These are phyloP conservation scores for Rhododendron williamsianum DNA, from an alignment of 148 eudicot species.

Conservation along the genomic window DNA sequence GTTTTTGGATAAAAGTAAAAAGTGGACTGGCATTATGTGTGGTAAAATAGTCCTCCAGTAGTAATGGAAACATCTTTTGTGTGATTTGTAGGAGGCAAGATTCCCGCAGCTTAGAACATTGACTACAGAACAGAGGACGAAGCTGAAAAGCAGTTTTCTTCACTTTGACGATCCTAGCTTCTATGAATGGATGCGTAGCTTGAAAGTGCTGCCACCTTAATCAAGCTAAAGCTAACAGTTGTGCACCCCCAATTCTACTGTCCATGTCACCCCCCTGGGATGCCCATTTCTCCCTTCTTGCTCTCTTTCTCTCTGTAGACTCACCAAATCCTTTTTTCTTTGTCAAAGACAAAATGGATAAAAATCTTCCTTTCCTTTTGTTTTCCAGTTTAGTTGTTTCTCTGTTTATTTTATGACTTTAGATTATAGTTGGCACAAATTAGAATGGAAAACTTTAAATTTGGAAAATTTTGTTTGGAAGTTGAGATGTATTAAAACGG, in stretches of 20 bases:
- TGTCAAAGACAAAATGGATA: neutral
- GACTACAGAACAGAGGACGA: slow-evolving; percentile 71
- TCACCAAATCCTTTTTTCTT: neutral
- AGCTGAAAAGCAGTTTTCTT: slow-evolving; percentile 88
- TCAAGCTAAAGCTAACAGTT: slow-evolving; percentile 30
- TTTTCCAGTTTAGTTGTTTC: neutral
- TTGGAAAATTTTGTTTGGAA: neutral
- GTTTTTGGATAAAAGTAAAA: neutral
- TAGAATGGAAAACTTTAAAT: neutral
- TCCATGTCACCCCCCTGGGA: no score
- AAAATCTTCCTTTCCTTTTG: neutral
- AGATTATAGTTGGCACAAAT: neutral
- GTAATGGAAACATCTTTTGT: neutral
- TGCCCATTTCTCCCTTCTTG: neutral
- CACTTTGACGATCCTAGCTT: slow-evolving; percentile 95
- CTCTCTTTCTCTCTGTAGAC: neutral
- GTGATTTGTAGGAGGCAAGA: slow-evolving; percentile 79
- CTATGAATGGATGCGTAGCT: slow-evolving; percentile 95
- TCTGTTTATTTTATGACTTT: neutral
- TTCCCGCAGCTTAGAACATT: slow-evolving; percentile 87
- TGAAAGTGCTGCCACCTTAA: slow-evolving; percentile 87
- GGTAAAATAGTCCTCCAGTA: neutral
- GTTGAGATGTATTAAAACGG: neutral
- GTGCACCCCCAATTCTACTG: neutral
- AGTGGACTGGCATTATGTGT: no score